These are phyloP conservation scores for Cicer yamashitae DNA, from an alignment of 306 rosid species.

Conservation along the genomic window DNA sequence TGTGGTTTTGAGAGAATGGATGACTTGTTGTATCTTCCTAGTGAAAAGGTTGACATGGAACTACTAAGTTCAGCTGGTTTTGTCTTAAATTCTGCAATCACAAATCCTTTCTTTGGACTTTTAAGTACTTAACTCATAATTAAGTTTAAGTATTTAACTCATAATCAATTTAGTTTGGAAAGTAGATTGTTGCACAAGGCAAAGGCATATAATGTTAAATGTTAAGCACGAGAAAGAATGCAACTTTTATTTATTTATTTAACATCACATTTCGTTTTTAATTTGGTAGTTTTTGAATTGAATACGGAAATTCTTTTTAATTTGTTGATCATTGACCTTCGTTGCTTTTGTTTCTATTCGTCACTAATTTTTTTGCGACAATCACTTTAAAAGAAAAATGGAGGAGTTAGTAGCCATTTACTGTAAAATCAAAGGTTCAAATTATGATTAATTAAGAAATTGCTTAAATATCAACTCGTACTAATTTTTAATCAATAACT, in stretches of 20 bases:
- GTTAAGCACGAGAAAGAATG: background rate
- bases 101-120: conserved; percentile 90
- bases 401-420: too few species aligned
- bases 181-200: background rate
- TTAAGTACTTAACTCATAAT: conserved; percentile 49
- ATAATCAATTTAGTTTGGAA: conserved; percentile 30
- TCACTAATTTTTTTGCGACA: too few species aligned
- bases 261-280: background rate
- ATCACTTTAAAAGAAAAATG: too few species aligned
- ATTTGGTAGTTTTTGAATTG: too few species aligned
- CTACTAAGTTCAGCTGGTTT: conserved; percentile 65
- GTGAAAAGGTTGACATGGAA: conserved; percentile 55
- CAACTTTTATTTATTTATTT: background rate
- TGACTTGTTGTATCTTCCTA: conserved; percentile 71
- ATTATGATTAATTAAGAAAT: too few species aligned
- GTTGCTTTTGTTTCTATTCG: too few species aligned
- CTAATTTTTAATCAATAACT: too few species aligned
- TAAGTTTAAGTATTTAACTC: conserved; percentile 45
- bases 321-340: too few species aligned
- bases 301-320: too few species aligned
- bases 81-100: conserved; percentile 67
- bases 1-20: conserved; percentile 78
- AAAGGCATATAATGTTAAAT: background rate
- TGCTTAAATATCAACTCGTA: too few species aligned
- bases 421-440: too few species aligned